A percentile compares a stretch with the other conserved stretches of the same genome.
phyloP scores from a whole-genome alignment of 257 asterid genomes.

The Buddleja alternifolia region DNA sequence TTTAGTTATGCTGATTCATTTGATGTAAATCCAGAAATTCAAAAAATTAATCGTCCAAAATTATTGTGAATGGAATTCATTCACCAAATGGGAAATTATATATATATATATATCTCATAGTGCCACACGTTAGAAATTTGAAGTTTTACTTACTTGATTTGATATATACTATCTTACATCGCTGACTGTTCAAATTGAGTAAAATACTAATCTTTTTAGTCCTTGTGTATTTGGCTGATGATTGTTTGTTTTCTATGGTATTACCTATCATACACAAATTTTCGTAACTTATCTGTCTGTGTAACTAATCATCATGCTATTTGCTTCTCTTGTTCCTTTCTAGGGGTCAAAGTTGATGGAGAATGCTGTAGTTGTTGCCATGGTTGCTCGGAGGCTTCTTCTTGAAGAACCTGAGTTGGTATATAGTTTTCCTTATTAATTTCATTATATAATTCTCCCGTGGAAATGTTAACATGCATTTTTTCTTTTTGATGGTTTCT shows the following conservation, averaged over 20 bases:
- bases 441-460: conserved; percentile 20
- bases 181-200: conserved; percentile 6
- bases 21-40: neutral
- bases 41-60: neutral
- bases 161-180: neutral
- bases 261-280: conserved; percentile 14
- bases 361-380: conserved; percentile 68
- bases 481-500: neutral
- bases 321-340: conserved; percentile 26
- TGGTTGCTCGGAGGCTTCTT: conserved; percentile 88
- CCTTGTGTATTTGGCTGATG: conserved; percentile 8
- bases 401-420: conserved; percentile 96
- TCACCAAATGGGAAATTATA: conserved; percentile 2
- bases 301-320: neutral
- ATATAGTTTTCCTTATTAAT: conserved; percentile 28
- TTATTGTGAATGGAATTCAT: neutral
- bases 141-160: conserved; percentile 1
- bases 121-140: neutral
- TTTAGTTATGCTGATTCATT: neutral
- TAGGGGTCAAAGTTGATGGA: conserved; percentile 87
- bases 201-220: conserved; percentile 1
- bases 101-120: too few relatives aligned
- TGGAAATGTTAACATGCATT: conserved; percentile 1
- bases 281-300: conserved; percentile 18
- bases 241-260: conserved; percentile 2